Percentiles rank a stretch among this genome's conserved stretches.
These are phyloP conservation scores for Blastocladiella emersonii DNA, from an alignment of 371 early-diverging fungal genomes.

Conservation along the genomic window DNA sequence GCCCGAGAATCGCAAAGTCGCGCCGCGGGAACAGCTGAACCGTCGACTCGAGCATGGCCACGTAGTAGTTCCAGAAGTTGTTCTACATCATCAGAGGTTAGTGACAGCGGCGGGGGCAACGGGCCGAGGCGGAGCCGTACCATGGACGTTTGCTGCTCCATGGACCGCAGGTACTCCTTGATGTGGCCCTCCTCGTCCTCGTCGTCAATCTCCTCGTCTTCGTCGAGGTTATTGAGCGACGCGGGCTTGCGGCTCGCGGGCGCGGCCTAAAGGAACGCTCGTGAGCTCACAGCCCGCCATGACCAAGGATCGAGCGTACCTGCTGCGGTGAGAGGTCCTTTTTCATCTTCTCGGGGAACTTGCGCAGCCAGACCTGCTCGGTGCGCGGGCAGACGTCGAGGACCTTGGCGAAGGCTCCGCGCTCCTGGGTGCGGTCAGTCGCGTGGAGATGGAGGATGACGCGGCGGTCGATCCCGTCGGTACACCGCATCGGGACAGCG, in stretches of 20 bases:
- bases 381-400: conserved; percentile 16
- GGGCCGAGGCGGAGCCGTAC: neutral
- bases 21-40: conserved; percentile 16
- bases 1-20: conserved; percentile 12
- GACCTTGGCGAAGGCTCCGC: conserved; percentile 24
- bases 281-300: too few species aligned
- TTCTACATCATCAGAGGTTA: neutral
- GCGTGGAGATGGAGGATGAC: conserved; percentile 18
- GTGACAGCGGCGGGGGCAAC: neutral
- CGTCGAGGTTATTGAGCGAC: neutral
- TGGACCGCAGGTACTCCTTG: neutral
- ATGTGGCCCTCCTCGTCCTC: neutral
- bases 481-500: conserved; percentile 12
- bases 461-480: conserved; percentile 5
- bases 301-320: too few species aligned
- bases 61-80: conserved; percentile 6
- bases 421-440: conserved; percentile 20
- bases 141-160: neutral
- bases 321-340: conserved; percentile 6
- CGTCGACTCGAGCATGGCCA: conserved; percentile 6
- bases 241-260: neutral
- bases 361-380: conserved; percentile 17
- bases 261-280: neutral
- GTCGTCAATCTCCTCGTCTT: neutral
- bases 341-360: conserved; percentile 12